Percentiles rank a stretch among this genome's conserved stretches.
Evolutionary conservation across 2,329 filamentous ascomycete species (phyloP).

Genomic region (Annulohypoxylon truncatum): DNA sequence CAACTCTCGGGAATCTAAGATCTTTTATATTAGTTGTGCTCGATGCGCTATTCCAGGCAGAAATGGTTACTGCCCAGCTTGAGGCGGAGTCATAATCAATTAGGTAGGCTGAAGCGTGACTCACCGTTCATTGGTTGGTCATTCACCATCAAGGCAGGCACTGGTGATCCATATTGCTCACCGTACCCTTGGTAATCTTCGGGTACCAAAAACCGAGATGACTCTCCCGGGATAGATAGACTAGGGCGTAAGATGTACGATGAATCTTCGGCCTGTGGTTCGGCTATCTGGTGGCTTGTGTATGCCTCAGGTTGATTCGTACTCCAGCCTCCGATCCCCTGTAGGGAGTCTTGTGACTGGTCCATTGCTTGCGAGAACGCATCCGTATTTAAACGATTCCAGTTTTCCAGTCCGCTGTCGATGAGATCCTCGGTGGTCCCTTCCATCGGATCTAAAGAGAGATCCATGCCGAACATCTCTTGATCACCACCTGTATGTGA

Average conservation of each 20-base stretch:
- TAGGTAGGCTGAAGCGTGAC: slow-evolving; percentile 33
- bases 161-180: neutral
- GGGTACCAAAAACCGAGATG: neutral
- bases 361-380: neutral
- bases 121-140: slow-evolving; percentile 14
- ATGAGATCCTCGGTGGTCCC: neutral
- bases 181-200: neutral
- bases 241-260: neutral
- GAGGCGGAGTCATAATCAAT: slow-evolving; percentile 26
- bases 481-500: neutral
- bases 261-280: neutral
- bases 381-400: neutral
- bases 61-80: slow-evolving; percentile 23
- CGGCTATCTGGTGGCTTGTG: neutral
- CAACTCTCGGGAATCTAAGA: neutral
- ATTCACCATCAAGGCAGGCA: neutral
- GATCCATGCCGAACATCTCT: neutral
- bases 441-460: neutral
- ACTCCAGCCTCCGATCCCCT: neutral
- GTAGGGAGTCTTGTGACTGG: neutral
- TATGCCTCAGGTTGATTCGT: neutral
- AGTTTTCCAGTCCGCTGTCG: neutral
- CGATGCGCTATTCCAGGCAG: slow-evolving; percentile 20
- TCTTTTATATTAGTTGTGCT: slow-evolving; percentile 29
- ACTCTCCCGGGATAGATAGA: neutral